phyloP scores from a whole-genome alignment of 108 stramenopile genomes.

The Cyclotella sp. region DNA sequence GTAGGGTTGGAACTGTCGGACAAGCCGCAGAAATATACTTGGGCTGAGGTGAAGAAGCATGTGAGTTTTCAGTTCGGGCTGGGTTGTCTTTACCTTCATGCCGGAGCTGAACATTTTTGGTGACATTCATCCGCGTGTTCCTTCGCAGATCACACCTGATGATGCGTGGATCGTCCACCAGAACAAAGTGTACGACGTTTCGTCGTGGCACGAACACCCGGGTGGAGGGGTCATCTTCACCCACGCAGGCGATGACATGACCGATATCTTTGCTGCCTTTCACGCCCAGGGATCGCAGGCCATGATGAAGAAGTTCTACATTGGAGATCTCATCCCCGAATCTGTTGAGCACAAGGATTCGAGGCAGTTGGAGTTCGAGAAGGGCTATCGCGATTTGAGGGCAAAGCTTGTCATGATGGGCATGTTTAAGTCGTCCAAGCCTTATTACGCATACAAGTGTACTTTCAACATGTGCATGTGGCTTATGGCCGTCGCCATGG shows the following conservation, averaged over 20 bases:
- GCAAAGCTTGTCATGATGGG: slow-evolving; percentile 93
- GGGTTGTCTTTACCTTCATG: neutral
- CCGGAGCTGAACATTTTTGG: neutral
- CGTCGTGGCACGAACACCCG: slow-evolving; percentile 97
- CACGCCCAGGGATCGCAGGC: slow-evolving; percentile 92
- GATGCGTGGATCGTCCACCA: slow-evolving; percentile 96
- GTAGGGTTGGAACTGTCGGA: slow-evolving; percentile 26
- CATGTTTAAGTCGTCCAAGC: slow-evolving; percentile 90
- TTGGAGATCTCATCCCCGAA: slow-evolving; percentile 91
- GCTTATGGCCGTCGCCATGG: slow-evolving; percentile 79
- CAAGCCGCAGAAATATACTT: slow-evolving; percentile 82
- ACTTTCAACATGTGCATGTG: slow-evolving; percentile 86
- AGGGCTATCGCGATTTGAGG: slow-evolving; percentile 94
- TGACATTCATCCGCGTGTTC: neutral
- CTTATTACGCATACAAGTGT: slow-evolving; percentile 95
- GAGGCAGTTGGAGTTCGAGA: slow-evolving; percentile 91
- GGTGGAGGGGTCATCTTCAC: slow-evolving; percentile 98
- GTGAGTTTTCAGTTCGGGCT: slow-evolving; percentile 17
- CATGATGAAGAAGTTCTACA: slow-evolving; percentile 92
- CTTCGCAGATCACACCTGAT: slow-evolving; percentile 68
- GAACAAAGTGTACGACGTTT: slow-evolving; percentile 98
- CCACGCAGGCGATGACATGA: slow-evolving; percentile 98
- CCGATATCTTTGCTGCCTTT: slow-evolving; percentile 99
- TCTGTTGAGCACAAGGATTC: slow-evolving; percentile 80
- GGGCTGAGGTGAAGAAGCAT: slow-evolving; percentile 94